phyloP scores from a whole-genome alignment of 306 rosid species.

The Malus sieversii region DNA sequence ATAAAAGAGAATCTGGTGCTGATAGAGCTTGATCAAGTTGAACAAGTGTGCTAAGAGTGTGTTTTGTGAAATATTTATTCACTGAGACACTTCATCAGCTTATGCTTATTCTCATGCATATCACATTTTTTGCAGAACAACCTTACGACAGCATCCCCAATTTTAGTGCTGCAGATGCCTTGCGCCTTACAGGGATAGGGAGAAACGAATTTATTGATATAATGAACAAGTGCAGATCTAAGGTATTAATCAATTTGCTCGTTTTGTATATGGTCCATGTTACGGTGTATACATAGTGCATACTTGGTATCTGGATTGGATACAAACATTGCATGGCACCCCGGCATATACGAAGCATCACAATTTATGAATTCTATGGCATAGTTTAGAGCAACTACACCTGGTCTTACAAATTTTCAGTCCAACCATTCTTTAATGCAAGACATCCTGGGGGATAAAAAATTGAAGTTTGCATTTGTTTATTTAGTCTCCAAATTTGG shows the following conservation, averaged over 20 bases:
- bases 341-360: neutral
- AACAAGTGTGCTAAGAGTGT: neutral
- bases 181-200: constrained; percentile 87
- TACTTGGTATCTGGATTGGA: constrained; percentile 1
- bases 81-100: neutral
- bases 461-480: neutral
- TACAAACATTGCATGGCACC: neutral
- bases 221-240: constrained; percentile 96
- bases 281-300: neutral
- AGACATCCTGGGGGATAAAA: neutral
- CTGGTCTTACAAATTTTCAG: neutral
- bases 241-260: constrained; percentile 44
- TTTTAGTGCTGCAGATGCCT: constrained; percentile 95
- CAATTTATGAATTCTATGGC: neutral
- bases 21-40: neutral
- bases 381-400: neutral
- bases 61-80: neutral
- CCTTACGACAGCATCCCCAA: constrained; percentile 99
- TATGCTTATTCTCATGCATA: constrained; percentile 14
- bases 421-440: neutral
- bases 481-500: neutral
- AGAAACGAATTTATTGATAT: constrained; percentile 95
- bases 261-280: neutral
- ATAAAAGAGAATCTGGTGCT: neutral
- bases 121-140: constrained; percentile 64